Evolutionary conservation across 352 stramenopile genomes (phyloP).

Genomic region (Pythium apleroticum): DNA sequence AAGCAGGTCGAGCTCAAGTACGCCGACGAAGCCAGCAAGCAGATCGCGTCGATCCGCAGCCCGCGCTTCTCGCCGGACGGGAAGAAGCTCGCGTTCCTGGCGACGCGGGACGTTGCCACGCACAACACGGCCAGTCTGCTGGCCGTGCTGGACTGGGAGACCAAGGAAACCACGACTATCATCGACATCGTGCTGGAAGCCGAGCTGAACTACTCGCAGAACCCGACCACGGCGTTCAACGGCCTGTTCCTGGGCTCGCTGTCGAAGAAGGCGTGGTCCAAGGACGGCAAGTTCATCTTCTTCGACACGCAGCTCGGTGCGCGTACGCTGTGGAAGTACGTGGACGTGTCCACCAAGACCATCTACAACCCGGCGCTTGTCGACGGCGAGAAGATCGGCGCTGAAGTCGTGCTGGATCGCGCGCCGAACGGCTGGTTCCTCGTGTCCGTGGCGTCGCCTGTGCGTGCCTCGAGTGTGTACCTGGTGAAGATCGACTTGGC

Average conservation of each 20-base stretch:
- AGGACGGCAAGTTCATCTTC: constrained; percentile 56
- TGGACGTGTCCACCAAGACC: constrained; percentile 48
- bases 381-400: constrained; percentile 38
- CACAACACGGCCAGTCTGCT: constrained; percentile 78
- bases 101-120: constrained; percentile 62
- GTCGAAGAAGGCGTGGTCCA: constrained; percentile 51
- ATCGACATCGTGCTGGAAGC: constrained; percentile 67
- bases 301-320: constrained; percentile 71
- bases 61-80: constrained; percentile 71
- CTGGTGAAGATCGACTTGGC: constrained; percentile 47
- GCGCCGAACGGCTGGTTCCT: constrained; percentile 32
- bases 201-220: constrained; percentile 28
- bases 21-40: constrained; percentile 35
- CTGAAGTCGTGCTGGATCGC: constrained; percentile 58
- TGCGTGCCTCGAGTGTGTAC: constrained; percentile 53
- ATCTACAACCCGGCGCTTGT: constrained; percentile 58
- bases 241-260: constrained; percentile 66
- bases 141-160: constrained; percentile 58
- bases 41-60: constrained; percentile 52
- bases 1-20: constrained; percentile 42
- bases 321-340: constrained; percentile 68
- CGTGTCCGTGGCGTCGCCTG: constrained; percentile 58
- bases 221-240: constrained; percentile 59
- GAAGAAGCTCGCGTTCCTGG: constrained; percentile 63
- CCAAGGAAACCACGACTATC: constrained; percentile 56